Evolutionary conservation across 2,329 filamentous ascomycete genomes (phyloP).

Genomic region (Volutella citrinella): DNA sequence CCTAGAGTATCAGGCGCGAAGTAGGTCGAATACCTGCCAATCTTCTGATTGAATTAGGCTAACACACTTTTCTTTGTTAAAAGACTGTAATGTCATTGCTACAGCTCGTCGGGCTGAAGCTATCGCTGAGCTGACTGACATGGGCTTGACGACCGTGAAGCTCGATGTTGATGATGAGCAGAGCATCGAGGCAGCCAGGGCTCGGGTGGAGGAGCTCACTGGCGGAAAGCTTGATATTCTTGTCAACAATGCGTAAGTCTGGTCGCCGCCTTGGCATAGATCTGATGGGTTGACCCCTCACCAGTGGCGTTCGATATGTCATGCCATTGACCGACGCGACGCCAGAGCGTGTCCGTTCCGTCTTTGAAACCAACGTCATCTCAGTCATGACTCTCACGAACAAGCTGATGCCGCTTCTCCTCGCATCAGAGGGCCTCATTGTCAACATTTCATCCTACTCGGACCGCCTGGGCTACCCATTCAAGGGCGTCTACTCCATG

Average conservation of each 20-base stretch:
- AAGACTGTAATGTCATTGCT: constrained; percentile 16
- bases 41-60: neutral
- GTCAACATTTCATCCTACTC: constrained; percentile 38
- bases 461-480: constrained; percentile 17
- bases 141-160: constrained; percentile 21
- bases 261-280: no score
- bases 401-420: constrained; percentile 34
- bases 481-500: constrained; percentile 38
- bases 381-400: constrained; percentile 35
- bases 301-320: constrained; percentile 9
- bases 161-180: constrained; percentile 39
- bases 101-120: constrained; percentile 15
- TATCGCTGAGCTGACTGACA: constrained; percentile 10
- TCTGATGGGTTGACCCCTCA: no score
- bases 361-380: constrained; percentile 37
- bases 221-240: constrained; percentile 40
- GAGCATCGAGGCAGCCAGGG: constrained; percentile 31
- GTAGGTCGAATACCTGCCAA: constrained; percentile 1
- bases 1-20: constrained; percentile 44
- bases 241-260: constrained; percentile 36
- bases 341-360: constrained; percentile 7
- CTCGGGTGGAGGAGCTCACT: constrained; percentile 30
- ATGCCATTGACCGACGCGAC: constrained; percentile 10
- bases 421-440: constrained; percentile 29
- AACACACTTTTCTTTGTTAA: neutral